Base-by-base conservation (phyloP, 2,329 filamentous ascomycete genomes). In the Curvularia sp. region DNA sequence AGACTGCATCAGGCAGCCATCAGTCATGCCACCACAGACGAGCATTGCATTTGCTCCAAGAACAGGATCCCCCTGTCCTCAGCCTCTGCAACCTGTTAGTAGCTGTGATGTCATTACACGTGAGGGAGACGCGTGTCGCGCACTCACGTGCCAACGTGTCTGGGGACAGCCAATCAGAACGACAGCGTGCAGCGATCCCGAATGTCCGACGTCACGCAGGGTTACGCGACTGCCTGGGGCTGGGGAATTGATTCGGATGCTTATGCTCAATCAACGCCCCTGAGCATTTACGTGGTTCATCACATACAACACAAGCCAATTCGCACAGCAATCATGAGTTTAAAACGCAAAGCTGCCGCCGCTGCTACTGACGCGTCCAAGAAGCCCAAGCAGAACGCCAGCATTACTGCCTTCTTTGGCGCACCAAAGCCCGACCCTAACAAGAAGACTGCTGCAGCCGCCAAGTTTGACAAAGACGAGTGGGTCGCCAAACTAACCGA, bases 351-450 rank as follows among this genome's bases (percentile, higher is more conserved):
- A 72, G 81, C 82, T 33, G 77, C 75, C 53, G 78, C 80, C 38
- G 78, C 77, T 24, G 74, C 77, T 15, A 77, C 79, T 12, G 78
- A 80, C 18, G 77, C 78, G 50, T 72, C 77, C 33, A 84, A 84
- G 68, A 84, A 84, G 68, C 73, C 81, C 38, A 84, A 83, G 65
- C 69, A 85, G 53, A 89, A 95, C 72, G 87, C 84, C 62, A 93
- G 84, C 80, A 96, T 99, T 73, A 93, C 89, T 28, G 91, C 92
- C 15, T 98, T 98, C 83, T 98, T 99, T 72, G 86, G 87, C 13
- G 82, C 86, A 18, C 88, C 92, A 5, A 77, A 75, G 57, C 63
- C 73, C 53, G 72, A 78, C 58, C 64, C 68, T 20, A 67, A 67
- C n/a, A 63, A 61, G 4, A 62, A 63, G 30, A 55, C 61, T 9